These are phyloP conservation scores for Phytophthora pini DNA, from an alignment of 352 stramenopile species.

Conservation along the genomic window DNA sequence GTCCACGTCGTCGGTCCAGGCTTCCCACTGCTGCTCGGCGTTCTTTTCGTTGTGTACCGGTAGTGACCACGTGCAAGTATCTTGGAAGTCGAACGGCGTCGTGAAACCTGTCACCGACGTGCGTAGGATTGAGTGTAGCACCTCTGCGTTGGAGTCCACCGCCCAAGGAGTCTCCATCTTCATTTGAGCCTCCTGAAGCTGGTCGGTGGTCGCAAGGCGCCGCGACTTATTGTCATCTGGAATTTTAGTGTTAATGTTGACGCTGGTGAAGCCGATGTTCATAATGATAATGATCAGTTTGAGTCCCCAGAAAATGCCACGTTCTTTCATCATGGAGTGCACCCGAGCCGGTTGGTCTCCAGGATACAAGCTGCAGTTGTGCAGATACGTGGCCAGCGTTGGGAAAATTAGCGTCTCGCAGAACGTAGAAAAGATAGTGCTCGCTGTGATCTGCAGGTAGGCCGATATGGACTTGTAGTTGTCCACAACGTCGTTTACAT, in stretches of 20 bases:
- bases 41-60: constrained; percentile 8
- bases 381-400: constrained; percentile 60
- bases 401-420: constrained; percentile 68
- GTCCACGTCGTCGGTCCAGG: constrained; percentile 43
- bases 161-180: constrained; percentile 10
- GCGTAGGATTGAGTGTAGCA: constrained; percentile 34
- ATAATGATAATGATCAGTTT: constrained; percentile 70
- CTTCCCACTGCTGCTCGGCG: constrained; percentile 25
- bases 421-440: constrained; percentile 66
- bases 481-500: constrained; percentile 30
- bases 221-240: not conserved
- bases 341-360: constrained; percentile 60
- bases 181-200: not conserved
- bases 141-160: constrained; percentile 11
- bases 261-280: constrained; percentile 65
- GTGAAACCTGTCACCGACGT: constrained; percentile 26
- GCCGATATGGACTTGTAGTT: constrained; percentile 60
- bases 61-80: constrained; percentile 24
- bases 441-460: constrained; percentile 49
- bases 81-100: constrained; percentile 33
- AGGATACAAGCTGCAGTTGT: constrained; percentile 67
- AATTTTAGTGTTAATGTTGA: constrained; percentile 47
- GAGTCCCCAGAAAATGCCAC: constrained; percentile 63
- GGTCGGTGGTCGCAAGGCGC: constrained; percentile 13
- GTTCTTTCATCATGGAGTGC: constrained; percentile 49